Conservation (phyloP, 208 protist genomes). For the Trypanosoma congolense region DNA sequence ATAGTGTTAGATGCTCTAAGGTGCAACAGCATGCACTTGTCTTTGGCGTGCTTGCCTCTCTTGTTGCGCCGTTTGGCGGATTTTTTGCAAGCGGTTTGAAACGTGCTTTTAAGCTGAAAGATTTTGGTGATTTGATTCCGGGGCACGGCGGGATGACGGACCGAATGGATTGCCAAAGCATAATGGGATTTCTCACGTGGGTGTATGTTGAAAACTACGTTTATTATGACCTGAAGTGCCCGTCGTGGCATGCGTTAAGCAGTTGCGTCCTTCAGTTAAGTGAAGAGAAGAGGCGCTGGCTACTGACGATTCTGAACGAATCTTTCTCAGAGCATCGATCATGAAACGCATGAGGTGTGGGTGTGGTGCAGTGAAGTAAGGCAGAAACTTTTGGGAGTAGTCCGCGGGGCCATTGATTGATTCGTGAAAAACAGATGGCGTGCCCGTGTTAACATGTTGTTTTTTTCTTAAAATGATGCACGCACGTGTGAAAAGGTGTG, state of each 20-base stretch:
- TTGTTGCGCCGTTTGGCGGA: constrained; percentile 97
- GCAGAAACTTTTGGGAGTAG: too few relatives aligned
- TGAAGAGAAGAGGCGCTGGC: constrained; percentile 23
- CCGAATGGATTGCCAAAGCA: constrained; percentile 96
- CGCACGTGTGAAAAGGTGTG: too few relatives aligned
- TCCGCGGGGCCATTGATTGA: too few relatives aligned
- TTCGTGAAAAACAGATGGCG: too few relatives aligned
- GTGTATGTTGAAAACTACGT: constrained; percentile 81
- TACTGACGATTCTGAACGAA: constrained; percentile 38
- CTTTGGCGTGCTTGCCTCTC: constrained; percentile 93
- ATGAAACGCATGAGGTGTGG: too few relatives aligned
- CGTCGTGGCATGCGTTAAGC: constrained; percentile 33
- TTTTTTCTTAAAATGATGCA: too few relatives aligned
- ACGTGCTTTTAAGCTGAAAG: constrained; percentile 96
- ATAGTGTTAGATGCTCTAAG: constrained; percentile 49
- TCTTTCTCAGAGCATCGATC: constrained; percentile 13
- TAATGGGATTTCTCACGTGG: constrained; percentile 94
- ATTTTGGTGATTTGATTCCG: constrained; percentile 97
- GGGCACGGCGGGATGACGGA: constrained; percentile 98
- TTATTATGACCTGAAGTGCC: constrained; percentile 48
- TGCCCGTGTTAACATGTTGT: too few relatives aligned
- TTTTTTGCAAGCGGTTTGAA: constrained; percentile 98
- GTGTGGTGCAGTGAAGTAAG: too few relatives aligned
- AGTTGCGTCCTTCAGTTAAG: constrained; percentile 48
- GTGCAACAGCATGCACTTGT: constrained; percentile 93